Conservation (phyloP, 129 eudicot species). For the Heracleum sosnowskyi region DNA sequence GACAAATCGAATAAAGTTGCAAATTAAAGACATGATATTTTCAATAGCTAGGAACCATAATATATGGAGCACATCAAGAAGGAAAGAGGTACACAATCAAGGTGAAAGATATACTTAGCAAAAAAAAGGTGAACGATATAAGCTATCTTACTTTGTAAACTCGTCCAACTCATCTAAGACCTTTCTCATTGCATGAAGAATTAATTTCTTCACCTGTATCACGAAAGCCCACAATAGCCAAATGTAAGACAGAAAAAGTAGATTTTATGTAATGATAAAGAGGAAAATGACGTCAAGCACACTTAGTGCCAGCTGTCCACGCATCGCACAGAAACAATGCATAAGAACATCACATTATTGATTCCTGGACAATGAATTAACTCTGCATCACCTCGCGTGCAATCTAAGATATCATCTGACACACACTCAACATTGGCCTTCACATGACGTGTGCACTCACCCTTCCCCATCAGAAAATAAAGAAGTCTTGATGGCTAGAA, state of each 20-base stretch:
- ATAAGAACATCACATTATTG: not conserved
- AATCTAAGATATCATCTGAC: not conserved
- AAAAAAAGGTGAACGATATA: not conserved
- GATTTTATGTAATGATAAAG: not conserved
- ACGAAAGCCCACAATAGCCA: not conserved
- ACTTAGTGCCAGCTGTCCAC: not conserved
- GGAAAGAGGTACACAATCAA: not conserved
- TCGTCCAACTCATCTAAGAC: slow-evolving; percentile 6
- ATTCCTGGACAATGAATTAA: not conserved
- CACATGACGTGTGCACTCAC: not conserved
- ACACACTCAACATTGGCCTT: not conserved
- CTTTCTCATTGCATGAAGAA: slow-evolving; percentile 8
- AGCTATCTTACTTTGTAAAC: slow-evolving; percentile 5
- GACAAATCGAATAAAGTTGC: not conserved
- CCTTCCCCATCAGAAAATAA: not conserved
- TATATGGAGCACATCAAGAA: not conserved
- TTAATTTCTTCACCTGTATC: slow-evolving; percentile 19
- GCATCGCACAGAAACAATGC: not conserved
- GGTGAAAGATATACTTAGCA: not conserved
- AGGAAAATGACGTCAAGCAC: not conserved
- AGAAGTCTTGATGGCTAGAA: not conserved
- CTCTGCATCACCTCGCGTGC: not conserved
- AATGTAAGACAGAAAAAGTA: not conserved
- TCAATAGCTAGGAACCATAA: not conserved
- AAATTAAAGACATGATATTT: not conserved